phyloP scores from a whole-genome alignment of 2,329 filamentous ascomycete species.

The Calcarisporium arbuscula region DNA sequence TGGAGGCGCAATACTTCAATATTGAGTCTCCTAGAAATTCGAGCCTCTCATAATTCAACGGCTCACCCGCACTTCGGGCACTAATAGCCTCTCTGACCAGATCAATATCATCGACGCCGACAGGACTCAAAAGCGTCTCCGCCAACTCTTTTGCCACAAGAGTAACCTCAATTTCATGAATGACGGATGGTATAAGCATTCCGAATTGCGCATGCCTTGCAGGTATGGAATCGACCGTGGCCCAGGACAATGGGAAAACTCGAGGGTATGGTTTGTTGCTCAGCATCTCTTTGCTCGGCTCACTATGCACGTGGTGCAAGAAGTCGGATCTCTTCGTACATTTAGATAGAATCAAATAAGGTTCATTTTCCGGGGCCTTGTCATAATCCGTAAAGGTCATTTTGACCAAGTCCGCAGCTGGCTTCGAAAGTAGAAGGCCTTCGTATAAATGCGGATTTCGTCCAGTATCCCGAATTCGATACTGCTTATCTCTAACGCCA shows the following conservation, averaged over 20 bases:
- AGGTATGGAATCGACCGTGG: constrained; percentile 43
- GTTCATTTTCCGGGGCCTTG: constrained; percentile 33
- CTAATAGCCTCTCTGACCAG: constrained; percentile 65
- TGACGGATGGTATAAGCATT: constrained; percentile 65
- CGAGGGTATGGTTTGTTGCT: constrained; percentile 36
- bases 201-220: constrained; percentile 41
- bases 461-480: constrained; percentile 34
- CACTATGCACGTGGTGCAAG: constrained; percentile 35
- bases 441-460: constrained; percentile 35
- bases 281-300: constrained; percentile 9
- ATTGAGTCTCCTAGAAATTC: constrained; percentile 85
- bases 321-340: constrained; percentile 55
- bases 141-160: constrained; percentile 57
- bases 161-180: constrained; percentile 60
- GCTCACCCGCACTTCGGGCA: constrained; percentile 52
- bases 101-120: constrained; percentile 47
- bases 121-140: constrained; percentile 20
- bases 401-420: constrained; percentile 32
- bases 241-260: constrained; percentile 40
- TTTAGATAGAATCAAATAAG: constrained; percentile 41
- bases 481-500: constrained; percentile 11
- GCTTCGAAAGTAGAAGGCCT: constrained; percentile 36
- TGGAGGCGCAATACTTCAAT: constrained; percentile 65
- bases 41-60: constrained; percentile 69
- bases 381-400: constrained; percentile 28